Evolutionary conservation across 2,329 filamentous ascomycete species (phyloP), one percentile per base, ranked within the genome.

Genomic region (Epichloe baconii): DNA sequence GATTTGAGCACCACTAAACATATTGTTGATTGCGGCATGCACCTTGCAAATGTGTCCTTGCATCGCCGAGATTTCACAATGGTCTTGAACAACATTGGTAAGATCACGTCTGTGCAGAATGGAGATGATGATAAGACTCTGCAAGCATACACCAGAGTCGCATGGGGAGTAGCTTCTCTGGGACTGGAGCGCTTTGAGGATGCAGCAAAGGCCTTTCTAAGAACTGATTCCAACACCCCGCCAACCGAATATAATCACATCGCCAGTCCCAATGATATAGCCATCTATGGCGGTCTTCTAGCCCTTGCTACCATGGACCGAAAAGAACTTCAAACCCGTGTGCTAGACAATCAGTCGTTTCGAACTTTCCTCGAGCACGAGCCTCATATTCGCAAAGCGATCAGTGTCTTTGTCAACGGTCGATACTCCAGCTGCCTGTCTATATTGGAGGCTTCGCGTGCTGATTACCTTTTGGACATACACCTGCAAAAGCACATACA

Each of bases 231-330:
- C 63, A 74, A 48, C 41, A 56, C 59, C 10, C 53, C 61, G 63
- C 80, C 59, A 67, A 67, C 53, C 67, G 76, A 61, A 73, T 86
- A 85, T 65, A 85, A 81, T 54, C 79, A 86, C 48, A 76, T 95
- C 26, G 75, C 88, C 44, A 89, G 82, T 31, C 78, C 83, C 6
- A 96, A 96, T 62, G 93, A 98, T 60, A 74, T 98, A 21, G 91
- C 93, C 19, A 79, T 93, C 8, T 98, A 97, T 59, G 93, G 91
- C 47, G 90, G 88, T 5, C 79, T 98, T 23, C 85, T 91, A 57
- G 88, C 93, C 5, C 78, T 98, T 23, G 91, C 91, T 26, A 89
- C 88, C 2, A 94, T 97, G 86, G 78, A 86, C 53, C 81, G 93
- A 46, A 72, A 75, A 7, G 82, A 88, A 54, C 74, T 98, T 21